Base-by-base conservation (phyloP, 768 basidiomycete genomes). In the Polyporus arcularius region DNA sequence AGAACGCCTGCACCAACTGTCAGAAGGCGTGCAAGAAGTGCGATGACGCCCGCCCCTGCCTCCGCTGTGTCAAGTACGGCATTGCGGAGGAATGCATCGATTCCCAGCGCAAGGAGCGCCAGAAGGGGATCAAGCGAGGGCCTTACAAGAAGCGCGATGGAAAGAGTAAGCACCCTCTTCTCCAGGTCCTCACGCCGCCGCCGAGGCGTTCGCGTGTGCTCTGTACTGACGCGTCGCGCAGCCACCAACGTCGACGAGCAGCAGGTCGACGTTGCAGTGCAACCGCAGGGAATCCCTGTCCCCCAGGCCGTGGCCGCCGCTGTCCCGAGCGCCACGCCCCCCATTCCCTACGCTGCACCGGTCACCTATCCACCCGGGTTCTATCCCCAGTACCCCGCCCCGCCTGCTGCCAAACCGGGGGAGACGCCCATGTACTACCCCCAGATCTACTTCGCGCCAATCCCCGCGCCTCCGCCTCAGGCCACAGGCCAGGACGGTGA, bases 141-240 rank as follows among this genome's bases (percentile, higher is more conserved):
- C 91, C 91, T 75, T 93, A 93, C 88, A 92, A 92, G 91, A 93
- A 92, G 86, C 90, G 89, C 86, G 90, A 91, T 89, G 86, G 85
- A 83, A 90, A 88, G 83, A 84, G 90, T 91, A 71, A 75, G 86
- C 75, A 45, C 11, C 11, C 35, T 35, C 14, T 35, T 42, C 68
- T 74, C 66, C 56, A 42, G 35, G 42, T 35, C 26, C 40, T 41
- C 58, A 52, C 47, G 31, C 51, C 55, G 55, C 40, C 61, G 52
- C 54, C 58, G 32, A 58, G 53, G 55, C 47, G 61, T 40, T 45
- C 63, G n/a, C 41, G n/a, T 32, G 57, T 49, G 57, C 52, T 70
- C 65, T 67, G n/a, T 38, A 39, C 57, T 65, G 53, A 69, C 67
- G 63, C 82, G 75, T 83, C 84, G 78, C 79, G 80, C 82, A 82